A percentile compares a stretch with the other conserved stretches of the same genome.
phyloP scores from a whole-genome alignment of 805 yeast species.

The Jamesozyma rosinii region DNA sequence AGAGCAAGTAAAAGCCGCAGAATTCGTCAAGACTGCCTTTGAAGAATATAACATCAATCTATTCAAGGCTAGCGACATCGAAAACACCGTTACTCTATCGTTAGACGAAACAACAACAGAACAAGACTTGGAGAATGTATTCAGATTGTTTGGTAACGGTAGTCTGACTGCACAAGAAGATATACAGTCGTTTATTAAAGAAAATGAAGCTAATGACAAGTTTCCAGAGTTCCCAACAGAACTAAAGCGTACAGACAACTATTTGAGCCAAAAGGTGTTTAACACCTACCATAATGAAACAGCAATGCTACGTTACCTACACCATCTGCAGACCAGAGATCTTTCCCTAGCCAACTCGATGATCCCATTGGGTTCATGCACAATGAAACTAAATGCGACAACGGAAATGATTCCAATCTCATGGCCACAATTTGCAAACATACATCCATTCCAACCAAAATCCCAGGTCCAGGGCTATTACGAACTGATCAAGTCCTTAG shows the following conservation, averaged over 20 bases:
- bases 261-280: conserved; percentile 70
- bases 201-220: background rate
- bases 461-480: conserved; percentile 85
- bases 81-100: conserved; percentile 56
- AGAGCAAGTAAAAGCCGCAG: conserved; percentile 38
- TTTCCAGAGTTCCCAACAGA: conserved; percentile 45
- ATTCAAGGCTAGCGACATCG: conserved; percentile 48
- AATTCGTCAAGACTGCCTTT: conserved; percentile 44
- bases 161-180: background rate
- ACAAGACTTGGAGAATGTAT: conserved; percentile 49
- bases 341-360: conserved; percentile 89
- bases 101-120: conserved; percentile 80
- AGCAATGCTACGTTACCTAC: conserved; percentile 84
- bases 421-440: conserved; percentile 81
- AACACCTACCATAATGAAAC: conserved; percentile 88
- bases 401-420: conserved; percentile 91
- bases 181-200: background rate
- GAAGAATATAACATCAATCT: conserved; percentile 58
- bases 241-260: conserved; percentile 45
- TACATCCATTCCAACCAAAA: conserved; percentile 89
- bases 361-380: conserved; percentile 97
- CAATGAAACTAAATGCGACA: conserved; percentile 94
- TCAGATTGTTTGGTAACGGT: conserved; percentile 43
- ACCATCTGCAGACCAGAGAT: conserved; percentile 76
- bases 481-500: conserved; percentile 67